Evolutionary conservation across 306 rosid genomes (phyloP), one percentile per base, ranked within the genome.

Genomic region (Quercus bicolor): DNA sequence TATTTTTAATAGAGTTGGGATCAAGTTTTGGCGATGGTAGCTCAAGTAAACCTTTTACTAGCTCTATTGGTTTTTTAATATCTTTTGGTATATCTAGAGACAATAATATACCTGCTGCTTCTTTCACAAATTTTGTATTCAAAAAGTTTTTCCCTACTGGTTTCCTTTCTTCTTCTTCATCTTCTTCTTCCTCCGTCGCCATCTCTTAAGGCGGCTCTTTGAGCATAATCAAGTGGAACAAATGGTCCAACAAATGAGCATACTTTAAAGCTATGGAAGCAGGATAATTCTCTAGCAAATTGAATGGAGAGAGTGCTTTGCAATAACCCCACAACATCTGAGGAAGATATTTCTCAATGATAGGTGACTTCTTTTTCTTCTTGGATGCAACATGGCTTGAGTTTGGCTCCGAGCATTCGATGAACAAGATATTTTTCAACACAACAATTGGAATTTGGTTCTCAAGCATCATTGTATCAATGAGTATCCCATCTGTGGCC

Each of bases 391-490:
- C 29, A 28, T 28, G 6, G 34, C 1, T 31, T 31, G 34, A 31
- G 34, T 31, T 31, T 31, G 6, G 34, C 34, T 31, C 34, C 11
- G 61, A 51, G 73, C 43, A 48, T 31, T n/a, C 54, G 7, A 45
- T 8, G 3, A 0, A 0, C 68, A 29, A 28, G 75, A 85, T 64
- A 14, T 40, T 56, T 72, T 56, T 15, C 62, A 81, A 2, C 0
- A 66, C 51, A 54, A 51, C 2, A 6, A 68, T 24, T 1, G 88
- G 86, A 11, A 85, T 78, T 54, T 82, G 88, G 26, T 66, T 82
- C 68, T 78, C 84, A 0, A 82, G 81, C 88, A 82, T 75, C 55
- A 81, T 18, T 5, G 75, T 43, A 29, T 85, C 88, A 12, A 80
- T 65, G 0, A 78, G 9, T 40, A 56, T 74, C n/a, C 80, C 74